Conservation (phyloP, 2,329 filamentous ascomycete species). For the Alternaria rosae region DNA sequence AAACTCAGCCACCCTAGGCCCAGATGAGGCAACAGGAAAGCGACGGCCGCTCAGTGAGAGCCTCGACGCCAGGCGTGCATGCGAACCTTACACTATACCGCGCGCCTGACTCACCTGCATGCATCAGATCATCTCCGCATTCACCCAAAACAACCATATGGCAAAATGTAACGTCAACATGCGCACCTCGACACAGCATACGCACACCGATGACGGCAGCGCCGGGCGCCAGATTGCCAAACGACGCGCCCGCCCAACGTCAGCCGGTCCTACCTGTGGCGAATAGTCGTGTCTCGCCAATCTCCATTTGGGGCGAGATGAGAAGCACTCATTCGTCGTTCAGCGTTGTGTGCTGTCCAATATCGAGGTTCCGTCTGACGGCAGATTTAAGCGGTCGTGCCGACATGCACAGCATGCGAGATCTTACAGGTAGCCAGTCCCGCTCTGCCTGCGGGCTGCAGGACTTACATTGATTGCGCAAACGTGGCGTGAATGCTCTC, state of each 20-base stretch:
- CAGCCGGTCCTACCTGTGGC: conserved; percentile 20
- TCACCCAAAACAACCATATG: not conserved
- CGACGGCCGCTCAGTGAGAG: too few species aligned
- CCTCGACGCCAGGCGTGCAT: not conserved
- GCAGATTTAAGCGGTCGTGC: conserved; percentile 1
- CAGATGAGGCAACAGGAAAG: too few species aligned
- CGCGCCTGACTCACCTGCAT: conserved; percentile 1
- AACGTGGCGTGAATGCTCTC: not conserved
- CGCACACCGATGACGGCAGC: conserved; percentile 25
- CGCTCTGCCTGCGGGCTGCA: not conserved
- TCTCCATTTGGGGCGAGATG: conserved; percentile 2
- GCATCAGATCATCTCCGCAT: conserved; percentile 2
- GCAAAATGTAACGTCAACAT: not conserved
- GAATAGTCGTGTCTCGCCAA: conserved; percentile 7
- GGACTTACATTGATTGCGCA: conserved; percentile 1
- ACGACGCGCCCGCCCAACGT: conserved; percentile 16
- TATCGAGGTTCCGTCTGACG: conserved; percentile 1
- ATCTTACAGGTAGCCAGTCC: not conserved
- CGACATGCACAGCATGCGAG: conserved; percentile 9
- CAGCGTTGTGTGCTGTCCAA: not conserved
- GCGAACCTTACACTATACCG: not conserved
- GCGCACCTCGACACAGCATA: conserved; percentile 8
- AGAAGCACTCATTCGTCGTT: not conserved
- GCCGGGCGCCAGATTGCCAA: conserved; percentile 11
- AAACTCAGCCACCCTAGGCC: not conserved